phyloP scores from a whole-genome alignment of 345 rosid species.

The Bruguiera parviflora region DNA sequence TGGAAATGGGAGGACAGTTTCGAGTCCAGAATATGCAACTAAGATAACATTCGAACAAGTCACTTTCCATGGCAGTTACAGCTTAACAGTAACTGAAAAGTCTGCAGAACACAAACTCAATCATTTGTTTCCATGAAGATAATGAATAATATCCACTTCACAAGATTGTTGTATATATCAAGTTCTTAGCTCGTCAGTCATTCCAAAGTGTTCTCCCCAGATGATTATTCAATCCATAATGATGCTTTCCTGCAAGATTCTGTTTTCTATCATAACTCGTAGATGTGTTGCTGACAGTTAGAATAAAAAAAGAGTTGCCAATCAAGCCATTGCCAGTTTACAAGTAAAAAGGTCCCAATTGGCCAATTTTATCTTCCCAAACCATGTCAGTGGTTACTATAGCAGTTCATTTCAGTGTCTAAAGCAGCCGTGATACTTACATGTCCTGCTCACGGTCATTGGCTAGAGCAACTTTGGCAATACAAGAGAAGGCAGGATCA shows the following conservation, averaged over 20 bases:
- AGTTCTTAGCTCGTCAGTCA: neutral
- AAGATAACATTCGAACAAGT: too few species aligned
- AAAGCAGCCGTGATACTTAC: slow-evolving; percentile 41
- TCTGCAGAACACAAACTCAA: too few species aligned
- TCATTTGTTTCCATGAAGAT: too few species aligned
- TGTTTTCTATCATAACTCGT: neutral
- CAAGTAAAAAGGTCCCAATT: neutral
- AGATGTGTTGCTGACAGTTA: neutral
- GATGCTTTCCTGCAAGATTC: neutral
- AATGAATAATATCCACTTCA: neutral
- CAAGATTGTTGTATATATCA: neutral
- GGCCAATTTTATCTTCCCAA: neutral
- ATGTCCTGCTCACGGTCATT: slow-evolving; percentile 85
- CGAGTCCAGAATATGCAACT: too few species aligned
- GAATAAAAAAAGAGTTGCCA: neutral
- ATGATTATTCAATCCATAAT: neutral
- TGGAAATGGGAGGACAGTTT: too few species aligned
- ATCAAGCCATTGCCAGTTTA: neutral
- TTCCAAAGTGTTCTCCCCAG: neutral
- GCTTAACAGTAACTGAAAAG: too few species aligned
- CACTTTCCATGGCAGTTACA: too few species aligned
- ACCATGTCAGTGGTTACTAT: neutral
- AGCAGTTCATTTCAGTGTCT: neutral
- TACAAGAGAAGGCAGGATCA: slow-evolving; percentile 70
- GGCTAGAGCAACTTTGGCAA: slow-evolving; percentile 81